Percentiles rank a stretch among this genome's conserved stretches.
Evolutionary conservation across 257 asterid genomes (phyloP).

Genomic region (Jaltomata sinuosa): DNA sequence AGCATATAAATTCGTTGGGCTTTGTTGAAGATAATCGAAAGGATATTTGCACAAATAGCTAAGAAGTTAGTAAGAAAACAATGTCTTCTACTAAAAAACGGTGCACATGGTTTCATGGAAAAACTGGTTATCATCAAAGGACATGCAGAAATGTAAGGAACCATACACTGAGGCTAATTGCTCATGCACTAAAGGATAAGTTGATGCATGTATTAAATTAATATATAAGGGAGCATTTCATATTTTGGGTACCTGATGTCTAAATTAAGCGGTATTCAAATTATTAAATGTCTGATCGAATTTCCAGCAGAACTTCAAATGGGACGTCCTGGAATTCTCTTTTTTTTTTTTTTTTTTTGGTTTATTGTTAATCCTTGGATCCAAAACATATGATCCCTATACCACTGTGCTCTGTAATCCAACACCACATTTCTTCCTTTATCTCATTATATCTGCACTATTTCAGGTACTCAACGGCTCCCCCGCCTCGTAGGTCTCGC

Average conservation of each 20-base stretch:
- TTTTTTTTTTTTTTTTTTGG: no score
- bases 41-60: background rate
- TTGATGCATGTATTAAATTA: background rate
- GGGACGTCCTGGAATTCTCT: background rate
- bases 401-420: background rate
- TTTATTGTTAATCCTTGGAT: background rate
- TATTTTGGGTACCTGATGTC: background rate
- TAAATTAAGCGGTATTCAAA: background rate
- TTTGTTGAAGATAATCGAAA: background rate
- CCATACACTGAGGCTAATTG: background rate
- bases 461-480: slow-evolving; percentile 91
- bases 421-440: background rate
- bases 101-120: background rate
- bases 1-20: background rate
- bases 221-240: background rate
- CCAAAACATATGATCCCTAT: background rate
- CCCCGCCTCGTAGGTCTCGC: slow-evolving; percentile 98
- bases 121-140: background rate
- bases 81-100: background rate
- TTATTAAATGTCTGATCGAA: background rate
- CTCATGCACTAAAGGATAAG: background rate
- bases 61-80: background rate
- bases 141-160: background rate
- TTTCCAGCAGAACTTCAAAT: background rate
- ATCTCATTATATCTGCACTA: background rate